These are phyloP conservation scores for Microbotryomycetes sp. DNA, from an alignment of 1,284 basidiomycete species.

Conservation along the genomic window DNA sequence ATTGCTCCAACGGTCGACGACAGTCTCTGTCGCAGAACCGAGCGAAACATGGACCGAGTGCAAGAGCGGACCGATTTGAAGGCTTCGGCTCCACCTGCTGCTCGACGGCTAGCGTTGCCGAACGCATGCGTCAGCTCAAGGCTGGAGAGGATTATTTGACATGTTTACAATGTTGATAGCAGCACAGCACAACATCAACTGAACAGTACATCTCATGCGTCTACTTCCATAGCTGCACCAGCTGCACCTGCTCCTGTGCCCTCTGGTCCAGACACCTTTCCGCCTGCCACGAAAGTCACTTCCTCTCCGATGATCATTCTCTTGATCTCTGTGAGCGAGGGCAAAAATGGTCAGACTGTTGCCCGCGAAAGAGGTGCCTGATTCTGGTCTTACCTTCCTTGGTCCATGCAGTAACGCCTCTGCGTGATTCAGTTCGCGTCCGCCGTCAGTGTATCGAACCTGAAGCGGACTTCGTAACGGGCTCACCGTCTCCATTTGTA, in stretches of 20 bases:
- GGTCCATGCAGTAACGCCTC: constrained; percentile 51
- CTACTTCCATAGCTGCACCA: constrained; percentile 28
- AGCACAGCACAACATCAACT: too few species aligned
- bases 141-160: too few species aligned
- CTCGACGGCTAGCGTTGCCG: too few species aligned
- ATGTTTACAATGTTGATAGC: too few species aligned
- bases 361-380: too few species aligned
- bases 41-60: neutral
- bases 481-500: constrained; percentile 62
- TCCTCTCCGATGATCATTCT: constrained; percentile 62
- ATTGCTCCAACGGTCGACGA: neutral
- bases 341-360: too few species aligned
- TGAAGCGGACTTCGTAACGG: neutral
- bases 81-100: too few species aligned
- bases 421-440: constrained; percentile 1
- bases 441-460: neutral
- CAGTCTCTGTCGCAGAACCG: neutral
- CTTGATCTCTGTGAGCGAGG: constrained; percentile 50
- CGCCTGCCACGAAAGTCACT: constrained; percentile 12
- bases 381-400: constrained; percentile 55
- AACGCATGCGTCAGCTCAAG: too few species aligned
- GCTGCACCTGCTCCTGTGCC: constrained; percentile 15
- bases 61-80: too few species aligned
- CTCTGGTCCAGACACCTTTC: constrained; percentile 11
- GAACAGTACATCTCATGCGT: constrained; percentile 15